Base-by-base conservation (phyloP, 1,139 yeast species). In the Nakaseomyces sp. region DNA sequence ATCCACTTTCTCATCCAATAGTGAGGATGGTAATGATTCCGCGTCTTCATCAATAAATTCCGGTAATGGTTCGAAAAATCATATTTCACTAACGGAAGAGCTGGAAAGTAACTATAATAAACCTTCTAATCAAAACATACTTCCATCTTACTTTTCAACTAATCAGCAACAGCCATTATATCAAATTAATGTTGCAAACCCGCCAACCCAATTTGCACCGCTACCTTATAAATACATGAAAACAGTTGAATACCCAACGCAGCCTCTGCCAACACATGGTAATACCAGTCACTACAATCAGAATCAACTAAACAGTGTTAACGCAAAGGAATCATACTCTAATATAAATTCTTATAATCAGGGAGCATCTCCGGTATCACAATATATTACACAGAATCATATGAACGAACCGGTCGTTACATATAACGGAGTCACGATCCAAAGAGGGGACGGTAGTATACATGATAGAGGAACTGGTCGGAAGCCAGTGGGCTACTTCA, bases 131-230 rank as follows among this genome's bases (percentile, higher is more conserved):
- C 26, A 22, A 13, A 35, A 7, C n/a, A 22, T 35, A 6, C 12
- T 35, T 5, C 38, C 38, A 1, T 22, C 26, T 8, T 35, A 35
- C 12, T 30, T 30, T 6, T 15, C 33, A 7, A 30, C 10, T 10
- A n/a, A 20, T n/a, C 38, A 35, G 22, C 15, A 19, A 12, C 38
- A 20, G 17, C 26, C 28, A 6, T 13, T 35, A 7, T 35, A 20
- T 35, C 38, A 35, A 15, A n/a, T 35, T n/a, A 35, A 35, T 35
- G 38, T 35, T 4, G 26, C 38, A 5, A 16, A 35, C n/a, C 26
- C 38, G n/a, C 38, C 38, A 12, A 35, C 16, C 5, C 38, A 35
- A 35, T 35, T 20, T 15, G 38, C 38, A 5, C 38, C 38, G n/a
- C 12, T 35, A 35, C 28, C 28, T n/a, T 22, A 20, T 12, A 20